A percentile compares a stretch with the other conserved stretches of the same genome.
Conservation (phyloP, 495 filamentous ascomycete species). For the Amphirosellinia nigrospora region DNA sequence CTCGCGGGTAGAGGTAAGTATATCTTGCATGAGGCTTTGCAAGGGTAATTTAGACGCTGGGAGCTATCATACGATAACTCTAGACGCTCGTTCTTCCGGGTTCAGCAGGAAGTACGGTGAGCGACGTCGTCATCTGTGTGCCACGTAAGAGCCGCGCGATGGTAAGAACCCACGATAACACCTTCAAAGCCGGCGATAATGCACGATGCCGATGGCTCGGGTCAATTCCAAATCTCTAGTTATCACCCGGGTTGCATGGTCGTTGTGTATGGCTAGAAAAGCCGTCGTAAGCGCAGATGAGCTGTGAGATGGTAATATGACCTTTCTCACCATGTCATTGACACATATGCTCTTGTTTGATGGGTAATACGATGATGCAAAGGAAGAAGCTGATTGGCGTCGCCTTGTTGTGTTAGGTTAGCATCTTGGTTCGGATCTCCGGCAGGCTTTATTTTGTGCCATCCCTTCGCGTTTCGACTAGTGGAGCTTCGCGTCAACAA, state of each 20-base stretch:
- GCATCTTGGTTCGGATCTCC: neutral
- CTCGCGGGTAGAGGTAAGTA: neutral
- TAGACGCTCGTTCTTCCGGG: neutral
- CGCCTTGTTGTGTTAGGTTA: neutral
- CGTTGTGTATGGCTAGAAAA: neutral
- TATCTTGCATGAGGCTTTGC: constrained; percentile 14
- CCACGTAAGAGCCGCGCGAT: neutral
- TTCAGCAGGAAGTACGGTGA: neutral
- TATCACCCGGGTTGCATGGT: neutral
- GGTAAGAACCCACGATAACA: constrained; percentile 5
- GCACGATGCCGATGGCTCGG: neutral
- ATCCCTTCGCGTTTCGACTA: neutral
- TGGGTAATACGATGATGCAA: neutral
- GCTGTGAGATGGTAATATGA: neutral
- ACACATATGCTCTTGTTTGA: neutral
- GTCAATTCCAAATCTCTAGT: neutral
- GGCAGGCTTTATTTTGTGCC: neutral
- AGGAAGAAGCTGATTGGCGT: neutral
- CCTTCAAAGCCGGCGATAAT: neutral
- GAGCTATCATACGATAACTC: neutral
- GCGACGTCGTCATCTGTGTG: neutral
- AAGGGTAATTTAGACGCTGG: neutral
- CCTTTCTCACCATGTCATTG: neutral
- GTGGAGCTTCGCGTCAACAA: neutral
- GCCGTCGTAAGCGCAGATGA: neutral